Evolutionary conservation across 176 grass and related monocot genomes (phyloP).

Genomic region (Panicum miliaceum): DNA sequence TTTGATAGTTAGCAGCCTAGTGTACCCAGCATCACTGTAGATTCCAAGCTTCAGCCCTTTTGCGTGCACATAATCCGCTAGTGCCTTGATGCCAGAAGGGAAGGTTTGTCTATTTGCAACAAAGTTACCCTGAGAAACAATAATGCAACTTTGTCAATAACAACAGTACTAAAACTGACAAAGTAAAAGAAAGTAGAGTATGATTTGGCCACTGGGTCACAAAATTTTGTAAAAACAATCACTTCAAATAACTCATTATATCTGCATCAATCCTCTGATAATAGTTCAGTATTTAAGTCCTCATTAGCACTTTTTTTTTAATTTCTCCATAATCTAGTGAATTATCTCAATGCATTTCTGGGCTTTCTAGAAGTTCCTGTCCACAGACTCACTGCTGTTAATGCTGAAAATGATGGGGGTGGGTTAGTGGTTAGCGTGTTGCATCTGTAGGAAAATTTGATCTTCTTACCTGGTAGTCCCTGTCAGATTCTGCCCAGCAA

Average conservation of each 20-base stretch:
- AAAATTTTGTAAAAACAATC: not conserved
- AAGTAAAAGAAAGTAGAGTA: not conserved
- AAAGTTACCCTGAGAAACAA: constrained; percentile 77
- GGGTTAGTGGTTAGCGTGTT: constrained; percentile 27
- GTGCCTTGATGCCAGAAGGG: constrained; percentile 80
- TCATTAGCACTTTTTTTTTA: not conserved
- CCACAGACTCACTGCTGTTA: not conserved
- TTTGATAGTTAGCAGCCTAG: constrained; percentile 28
- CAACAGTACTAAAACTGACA: not conserved
- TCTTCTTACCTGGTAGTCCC: constrained; percentile 76
- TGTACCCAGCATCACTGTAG: constrained; percentile 91
- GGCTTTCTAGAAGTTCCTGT: not conserved
- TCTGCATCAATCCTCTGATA: constrained; percentile 1
- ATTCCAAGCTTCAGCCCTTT: constrained; percentile 88
- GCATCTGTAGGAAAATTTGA: not conserved
- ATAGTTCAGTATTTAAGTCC: constrained; percentile 2
- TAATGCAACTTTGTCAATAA: constrained; percentile 26
- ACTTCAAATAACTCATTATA: constrained; percentile 1
- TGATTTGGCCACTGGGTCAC: not conserved
- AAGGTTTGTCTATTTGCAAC: constrained; percentile 65
- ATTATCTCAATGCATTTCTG: not conserved
- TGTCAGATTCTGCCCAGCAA: constrained; percentile 83
- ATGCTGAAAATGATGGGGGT: constrained; percentile 31
- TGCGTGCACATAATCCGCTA: constrained; percentile 84
- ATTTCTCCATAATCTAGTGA: not conserved